Conservation (phyloP, 2,329 filamentous ascomycete genomes). For the Alternaria panax region DNA sequence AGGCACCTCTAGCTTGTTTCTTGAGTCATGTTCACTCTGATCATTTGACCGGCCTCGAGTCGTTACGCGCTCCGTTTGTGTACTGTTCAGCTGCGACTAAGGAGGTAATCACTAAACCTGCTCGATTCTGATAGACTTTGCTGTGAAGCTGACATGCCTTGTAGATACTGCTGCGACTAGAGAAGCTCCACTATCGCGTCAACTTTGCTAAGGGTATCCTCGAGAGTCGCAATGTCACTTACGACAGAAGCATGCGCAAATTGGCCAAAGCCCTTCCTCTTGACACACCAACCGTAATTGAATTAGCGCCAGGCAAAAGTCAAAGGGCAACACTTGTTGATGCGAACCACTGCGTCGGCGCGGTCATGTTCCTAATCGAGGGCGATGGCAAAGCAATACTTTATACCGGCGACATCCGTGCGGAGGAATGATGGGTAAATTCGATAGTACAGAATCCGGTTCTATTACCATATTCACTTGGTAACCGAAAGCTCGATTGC, state of each 20-base stretch:
- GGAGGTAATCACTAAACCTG: conserved; percentile 58
- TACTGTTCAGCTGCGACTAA: conserved; percentile 88
- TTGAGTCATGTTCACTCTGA: conserved; percentile 93
- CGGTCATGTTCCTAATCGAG: conserved; percentile 93
- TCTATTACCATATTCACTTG: conserved; percentile 73
- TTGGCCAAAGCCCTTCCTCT: conserved; percentile 82
- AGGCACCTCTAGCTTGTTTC: conserved; percentile 80
- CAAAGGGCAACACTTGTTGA: conserved; percentile 86
- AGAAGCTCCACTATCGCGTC: conserved; percentile 79
- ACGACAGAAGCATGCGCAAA: conserved; percentile 72
- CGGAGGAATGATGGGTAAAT: conserved; percentile 87
- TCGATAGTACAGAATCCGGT: conserved; percentile 73
- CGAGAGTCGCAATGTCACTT: conserved; percentile 76
- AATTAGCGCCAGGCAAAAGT: conserved; percentile 71
- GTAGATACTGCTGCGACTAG: conserved; percentile 77
- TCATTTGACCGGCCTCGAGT: conserved; percentile 82
- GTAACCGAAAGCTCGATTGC: conserved; percentile 66
- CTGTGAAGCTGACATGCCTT: not conserved
- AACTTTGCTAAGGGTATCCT: conserved; percentile 81
- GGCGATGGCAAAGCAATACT: conserved; percentile 74
- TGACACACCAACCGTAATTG: conserved; percentile 78
- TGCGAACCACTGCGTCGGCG: conserved; percentile 89
- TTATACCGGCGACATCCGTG: conserved; percentile 88
- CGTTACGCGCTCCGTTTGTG: conserved; percentile 78
- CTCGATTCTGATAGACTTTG: not conserved